Base-by-base conservation (phyloP, 805 yeast species). In the Clavispora carvajalis region DNA sequence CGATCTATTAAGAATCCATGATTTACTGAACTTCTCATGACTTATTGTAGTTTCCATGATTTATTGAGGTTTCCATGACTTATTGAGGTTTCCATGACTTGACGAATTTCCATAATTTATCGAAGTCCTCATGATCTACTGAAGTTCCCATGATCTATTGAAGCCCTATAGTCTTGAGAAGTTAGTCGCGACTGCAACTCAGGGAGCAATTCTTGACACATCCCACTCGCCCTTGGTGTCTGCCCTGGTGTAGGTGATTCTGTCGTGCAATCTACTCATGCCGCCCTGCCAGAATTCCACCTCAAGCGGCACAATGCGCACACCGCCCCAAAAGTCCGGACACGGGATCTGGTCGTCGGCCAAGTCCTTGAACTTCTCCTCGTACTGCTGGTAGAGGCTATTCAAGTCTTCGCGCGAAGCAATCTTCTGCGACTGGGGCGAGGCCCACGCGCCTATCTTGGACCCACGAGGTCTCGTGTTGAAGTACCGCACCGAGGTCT, bases 261-360 rank as follows among this genome's bases (percentile, higher is more conserved):
- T 77, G 62, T 93, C 99, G 61, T 93, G 99, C 38, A 91, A 69
- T 60, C 99, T 77, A 56, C 86, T 82, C 44, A 76, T 72, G 48
- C 99, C 79, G 13, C 99, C 99, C 67, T 93, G 99, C 97, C 98
- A 93, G 58, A 91, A 93, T 65, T 93, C 99, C 49, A 91, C 76
- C 57, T 88, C 95, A 34, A 86, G 65, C 5, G 99, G 99, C 31
- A 84, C 79, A 13, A 93, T 73, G 55, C 95, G 74, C 37, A 93
- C 59, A 0, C 99, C 99, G 40, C 98, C 99, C 99, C 99, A 93
- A 59, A 69, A 82, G 25, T 85, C 90, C 12, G 99, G 99, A 48
- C 95, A 84, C 22, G 95, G 95, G 33, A 93, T 79, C 28, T 80
- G 79, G 25, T 77, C 77, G 38, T 74, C 83, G 10, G 53, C 52